Base-by-base conservation (phyloP, 129 eudicot genomes). In the Gnaphalium uliginosum region DNA sequence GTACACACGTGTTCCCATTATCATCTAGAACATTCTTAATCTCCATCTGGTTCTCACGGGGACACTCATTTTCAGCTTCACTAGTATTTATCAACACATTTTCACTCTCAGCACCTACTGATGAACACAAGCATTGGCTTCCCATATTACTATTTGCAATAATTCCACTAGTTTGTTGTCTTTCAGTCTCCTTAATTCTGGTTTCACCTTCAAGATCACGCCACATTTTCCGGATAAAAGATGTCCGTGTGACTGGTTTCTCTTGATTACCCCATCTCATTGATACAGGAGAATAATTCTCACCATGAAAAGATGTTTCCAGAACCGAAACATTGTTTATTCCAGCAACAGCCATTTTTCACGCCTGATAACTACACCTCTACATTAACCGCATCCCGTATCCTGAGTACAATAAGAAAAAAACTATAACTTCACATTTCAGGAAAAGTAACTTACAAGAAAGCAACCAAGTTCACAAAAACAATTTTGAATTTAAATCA, bases 181-280 rank as follows among this genome's bases (percentile, higher is more conserved):
- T 83, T 58, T 69, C 76, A 7, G 79, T 66, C 11, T 79, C 83
- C 70, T 69, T 72, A 66, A 58, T 68, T 50, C 69, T 74, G 77
- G 66, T 83, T 63, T 90, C 96, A 35, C 86, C 88, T 84, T 90
- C 98, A 26, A 88, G 85, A 73, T 90, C 96, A 15, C 88, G 86
- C 96, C 98, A 93, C 93, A 93, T 82, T 77, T 90, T 87, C 73
- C 87, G 77, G 76, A 90, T 77, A 30, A 85, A 81, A 76, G 96
- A 89, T 70, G 96, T 82, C 24, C 88, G 85, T 3, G 86, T 86
- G 76, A 78, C 71, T n/a, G 89, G 81, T 58, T 79, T 77, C 41
- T 83, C 88, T 67, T 76, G 89, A 69, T 83, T 76, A 57, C 77
- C 83, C 81, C 83, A 79, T 25, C 68, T 71, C 54, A 84, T 39